phyloP scores from a whole-genome alignment of 2,329 filamentous ascomycete species.

The Chaetomium olivaceum region DNA sequence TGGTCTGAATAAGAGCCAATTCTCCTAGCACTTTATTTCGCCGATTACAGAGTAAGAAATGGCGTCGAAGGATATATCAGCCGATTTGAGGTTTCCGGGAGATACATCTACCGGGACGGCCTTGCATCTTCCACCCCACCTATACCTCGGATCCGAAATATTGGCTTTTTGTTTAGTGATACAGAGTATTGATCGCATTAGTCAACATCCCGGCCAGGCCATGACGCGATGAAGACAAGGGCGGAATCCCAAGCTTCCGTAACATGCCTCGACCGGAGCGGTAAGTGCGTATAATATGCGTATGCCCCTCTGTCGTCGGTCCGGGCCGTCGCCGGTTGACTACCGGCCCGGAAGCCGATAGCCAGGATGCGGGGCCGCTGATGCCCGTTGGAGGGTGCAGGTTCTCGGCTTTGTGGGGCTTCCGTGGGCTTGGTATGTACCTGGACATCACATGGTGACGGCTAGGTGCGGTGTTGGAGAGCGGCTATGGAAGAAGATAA shows the following conservation, averaged over 20 bases:
- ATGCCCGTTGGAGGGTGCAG: neutral
- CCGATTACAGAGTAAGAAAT: neutral
- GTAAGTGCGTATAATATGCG: neutral
- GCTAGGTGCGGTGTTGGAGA: neutral
- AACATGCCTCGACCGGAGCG: neutral
- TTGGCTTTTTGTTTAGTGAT: conserved; percentile 17
- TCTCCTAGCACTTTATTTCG: neutral
- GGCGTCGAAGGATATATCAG: neutral
- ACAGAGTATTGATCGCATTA: neutral
- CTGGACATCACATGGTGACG: neutral
- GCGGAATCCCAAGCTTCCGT: neutral
- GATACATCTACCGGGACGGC: neutral
- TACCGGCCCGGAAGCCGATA: neutral
- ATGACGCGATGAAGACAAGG: neutral
- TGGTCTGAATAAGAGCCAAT: neutral
- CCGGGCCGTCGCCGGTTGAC: neutral
- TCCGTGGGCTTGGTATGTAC: neutral
- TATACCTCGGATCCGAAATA: neutral
- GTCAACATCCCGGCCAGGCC: neutral
- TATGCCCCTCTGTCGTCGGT: neutral
- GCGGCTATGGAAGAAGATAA: conserved; percentile 1
- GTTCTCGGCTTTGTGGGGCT: neutral
- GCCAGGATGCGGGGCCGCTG: neutral
- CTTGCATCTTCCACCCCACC: neutral
- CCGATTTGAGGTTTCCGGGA: neutral